These are phyloP conservation scores for Pezicula rhizophila DNA, from an alignment of 2,329 filamentous ascomycete species.

Conservation along the genomic window DNA sequence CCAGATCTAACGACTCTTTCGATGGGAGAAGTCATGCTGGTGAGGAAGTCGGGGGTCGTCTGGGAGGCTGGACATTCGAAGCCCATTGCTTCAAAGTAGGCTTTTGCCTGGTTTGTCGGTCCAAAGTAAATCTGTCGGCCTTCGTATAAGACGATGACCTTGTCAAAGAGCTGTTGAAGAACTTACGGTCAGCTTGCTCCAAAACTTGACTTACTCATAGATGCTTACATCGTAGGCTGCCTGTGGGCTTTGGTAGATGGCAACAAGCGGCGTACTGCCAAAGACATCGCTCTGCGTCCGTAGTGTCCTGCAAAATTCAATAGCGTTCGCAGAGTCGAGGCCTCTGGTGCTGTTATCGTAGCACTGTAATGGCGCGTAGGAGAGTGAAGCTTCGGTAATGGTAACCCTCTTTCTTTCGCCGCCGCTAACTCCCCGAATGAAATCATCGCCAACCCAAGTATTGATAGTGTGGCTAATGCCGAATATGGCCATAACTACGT, in stretches of 20 bases:
- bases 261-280: slow-evolving; percentile 55
- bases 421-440: slow-evolving; percentile 64
- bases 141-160: slow-evolving; percentile 60
- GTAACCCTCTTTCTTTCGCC: slow-evolving; percentile 75
- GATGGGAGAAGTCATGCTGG: slow-evolving; percentile 61
- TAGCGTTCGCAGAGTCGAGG: slow-evolving; percentile 65
- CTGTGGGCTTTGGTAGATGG: slow-evolving; percentile 68
- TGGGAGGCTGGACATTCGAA: slow-evolving; percentile 62
- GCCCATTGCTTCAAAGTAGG: slow-evolving; percentile 64
- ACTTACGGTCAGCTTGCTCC: background rate
- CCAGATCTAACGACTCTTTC: slow-evolving; percentile 50
- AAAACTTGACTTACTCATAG: background rate
- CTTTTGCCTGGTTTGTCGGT: slow-evolving; percentile 52
- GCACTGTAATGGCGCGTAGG: slow-evolving; percentile 54
- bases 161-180: slow-evolving; percentile 53
- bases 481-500: slow-evolving; percentile 63
- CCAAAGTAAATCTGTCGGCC: slow-evolving; percentile 72
- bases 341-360: slow-evolving; percentile 76
- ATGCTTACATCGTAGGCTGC: slow-evolving; percentile 50
- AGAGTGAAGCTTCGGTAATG: slow-evolving; percentile 67
- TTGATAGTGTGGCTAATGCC: slow-evolving; percentile 66
- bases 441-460: slow-evolving; percentile 70
- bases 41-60: slow-evolving; percentile 60
- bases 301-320: slow-evolving; percentile 66
- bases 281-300: slow-evolving; percentile 61